Evolutionary conservation across 371 early-diverging fungal species (phyloP).

Genomic region (Basidiobolus meristosporus): DNA sequence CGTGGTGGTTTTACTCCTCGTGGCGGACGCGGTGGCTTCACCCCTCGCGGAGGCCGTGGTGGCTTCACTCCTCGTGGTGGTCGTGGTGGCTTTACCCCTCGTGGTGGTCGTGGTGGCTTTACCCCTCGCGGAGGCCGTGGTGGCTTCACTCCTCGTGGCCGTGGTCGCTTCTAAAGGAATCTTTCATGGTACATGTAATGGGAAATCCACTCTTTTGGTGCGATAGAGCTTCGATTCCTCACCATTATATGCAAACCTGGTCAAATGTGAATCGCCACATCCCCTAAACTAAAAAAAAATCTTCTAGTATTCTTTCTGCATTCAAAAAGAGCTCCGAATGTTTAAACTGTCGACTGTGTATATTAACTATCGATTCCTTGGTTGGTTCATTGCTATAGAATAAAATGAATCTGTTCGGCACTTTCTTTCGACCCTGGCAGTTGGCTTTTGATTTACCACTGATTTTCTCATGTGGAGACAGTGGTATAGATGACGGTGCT

Average conservation of each 20-base stretch:
- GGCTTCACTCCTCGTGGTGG: constrained; percentile 2
- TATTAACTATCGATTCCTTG: no score
- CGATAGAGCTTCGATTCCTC: no score
- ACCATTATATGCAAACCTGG: no score
- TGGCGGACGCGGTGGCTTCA: constrained; percentile 9
- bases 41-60: neutral
- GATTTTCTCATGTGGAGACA: no score
- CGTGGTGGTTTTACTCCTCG: constrained; percentile 15
- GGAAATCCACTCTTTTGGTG: neutral
- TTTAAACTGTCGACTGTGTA: neutral
- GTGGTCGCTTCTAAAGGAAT: constrained; percentile 5
- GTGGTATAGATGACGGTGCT: no score
- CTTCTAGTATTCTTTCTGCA: no score
- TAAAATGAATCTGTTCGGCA: no score
- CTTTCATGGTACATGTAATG: neutral
- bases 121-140: constrained; percentile 7
- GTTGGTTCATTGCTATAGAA: no score
- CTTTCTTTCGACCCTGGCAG: no score
- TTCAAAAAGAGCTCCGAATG: neutral
- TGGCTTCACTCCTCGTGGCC: constrained; percentile 6
- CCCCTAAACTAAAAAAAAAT: no score
- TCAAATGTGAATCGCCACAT: no score
- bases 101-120: constrained; percentile 8
- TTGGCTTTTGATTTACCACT: no score
- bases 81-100: constrained; percentile 4